Evolutionary conservation across 495 filamentous ascomycete species (phyloP).

Genomic region (Aspergillus sclerotioniger): DNA sequence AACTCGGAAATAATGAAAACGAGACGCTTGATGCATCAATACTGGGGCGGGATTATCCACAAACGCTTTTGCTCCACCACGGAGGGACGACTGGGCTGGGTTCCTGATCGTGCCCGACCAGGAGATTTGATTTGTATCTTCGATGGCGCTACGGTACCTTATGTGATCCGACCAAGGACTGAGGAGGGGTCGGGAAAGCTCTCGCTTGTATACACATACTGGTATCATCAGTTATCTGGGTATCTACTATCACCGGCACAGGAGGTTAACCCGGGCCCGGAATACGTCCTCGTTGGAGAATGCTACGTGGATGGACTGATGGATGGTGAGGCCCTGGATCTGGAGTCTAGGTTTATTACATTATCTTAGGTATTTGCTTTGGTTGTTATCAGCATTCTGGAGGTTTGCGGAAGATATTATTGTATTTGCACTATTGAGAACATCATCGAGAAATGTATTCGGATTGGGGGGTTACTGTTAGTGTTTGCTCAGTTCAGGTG

Average conservation of each 20-base stretch:
- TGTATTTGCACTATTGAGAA: too few relatives aligned
- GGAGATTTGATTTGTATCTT: neutral
- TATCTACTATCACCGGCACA: neutral
- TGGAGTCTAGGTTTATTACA: neutral
- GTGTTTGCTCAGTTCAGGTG: too few relatives aligned
- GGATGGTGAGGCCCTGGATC: neutral
- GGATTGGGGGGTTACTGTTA: too few relatives aligned
- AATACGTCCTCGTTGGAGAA: neutral
- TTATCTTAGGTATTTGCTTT: neutral
- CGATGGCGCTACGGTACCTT: neutral
- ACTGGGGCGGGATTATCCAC: too few relatives aligned
- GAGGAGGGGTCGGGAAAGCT: neutral
- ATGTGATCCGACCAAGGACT: neutral
- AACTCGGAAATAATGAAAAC: too few relatives aligned
- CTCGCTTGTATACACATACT: neutral
- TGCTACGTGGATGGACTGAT: neutral
- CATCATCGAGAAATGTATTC: too few relatives aligned
- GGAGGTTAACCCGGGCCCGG: neutral
- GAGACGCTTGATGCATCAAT: too few relatives aligned
- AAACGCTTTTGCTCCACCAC: too few relatives aligned
- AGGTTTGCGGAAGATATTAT: too few relatives aligned
- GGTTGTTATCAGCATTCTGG: too few relatives aligned
- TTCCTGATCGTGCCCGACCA: neutral
- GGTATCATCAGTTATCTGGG: neutral
- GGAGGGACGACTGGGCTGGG: neutral